These are phyloP conservation scores for Castanea crenata DNA, from an alignment of 306 rosid species.

Conservation along the genomic window DNA sequence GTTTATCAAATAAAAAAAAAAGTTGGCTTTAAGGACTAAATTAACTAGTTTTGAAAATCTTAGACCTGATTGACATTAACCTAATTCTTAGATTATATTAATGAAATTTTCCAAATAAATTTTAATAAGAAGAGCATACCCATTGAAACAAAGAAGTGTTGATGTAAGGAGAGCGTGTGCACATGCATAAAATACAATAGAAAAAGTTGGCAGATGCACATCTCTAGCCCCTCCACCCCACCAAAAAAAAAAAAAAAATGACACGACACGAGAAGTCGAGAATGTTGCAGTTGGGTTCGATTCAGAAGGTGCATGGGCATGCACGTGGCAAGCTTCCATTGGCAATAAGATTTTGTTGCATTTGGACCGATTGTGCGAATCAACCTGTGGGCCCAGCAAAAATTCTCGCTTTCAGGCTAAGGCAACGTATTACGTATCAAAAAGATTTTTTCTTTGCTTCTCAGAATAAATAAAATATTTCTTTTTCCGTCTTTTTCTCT, in stretches of 20 bases:
- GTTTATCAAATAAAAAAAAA: too few species aligned
- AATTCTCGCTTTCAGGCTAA: slow-evolving; percentile 28
- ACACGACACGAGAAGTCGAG: not conserved
- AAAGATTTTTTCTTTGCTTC: not conserved
- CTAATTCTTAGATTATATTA: too few species aligned
- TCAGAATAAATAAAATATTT: too few species aligned
- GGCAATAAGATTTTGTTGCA: not conserved
- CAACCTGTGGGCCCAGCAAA: slow-evolving; percentile 21
- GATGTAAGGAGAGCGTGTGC: too few species aligned
- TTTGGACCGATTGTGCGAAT: slow-evolving; percentile 5
- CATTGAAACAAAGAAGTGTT: too few species aligned
- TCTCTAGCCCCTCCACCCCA: not conserved
- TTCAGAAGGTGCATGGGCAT: not conserved
- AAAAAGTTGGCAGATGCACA: not conserved
- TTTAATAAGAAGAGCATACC: too few species aligned
- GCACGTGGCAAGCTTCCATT: not conserved
- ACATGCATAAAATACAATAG: too few species aligned
- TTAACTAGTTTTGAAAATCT: fast-evolving
- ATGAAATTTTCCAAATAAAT: too few species aligned
- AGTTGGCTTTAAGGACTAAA: fast-evolving
- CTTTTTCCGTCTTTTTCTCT: too few species aligned
- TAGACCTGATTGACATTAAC: fast-evolving
- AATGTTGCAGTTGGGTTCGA: not conserved
- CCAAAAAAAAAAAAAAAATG: not conserved
- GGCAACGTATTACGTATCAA: slow-evolving; percentile 2